Percentiles rank a stretch among this genome's conserved stretches.
Conservation (phyloP, 495 filamentous ascomycete species). For the Pyronema omphalodes region DNA sequence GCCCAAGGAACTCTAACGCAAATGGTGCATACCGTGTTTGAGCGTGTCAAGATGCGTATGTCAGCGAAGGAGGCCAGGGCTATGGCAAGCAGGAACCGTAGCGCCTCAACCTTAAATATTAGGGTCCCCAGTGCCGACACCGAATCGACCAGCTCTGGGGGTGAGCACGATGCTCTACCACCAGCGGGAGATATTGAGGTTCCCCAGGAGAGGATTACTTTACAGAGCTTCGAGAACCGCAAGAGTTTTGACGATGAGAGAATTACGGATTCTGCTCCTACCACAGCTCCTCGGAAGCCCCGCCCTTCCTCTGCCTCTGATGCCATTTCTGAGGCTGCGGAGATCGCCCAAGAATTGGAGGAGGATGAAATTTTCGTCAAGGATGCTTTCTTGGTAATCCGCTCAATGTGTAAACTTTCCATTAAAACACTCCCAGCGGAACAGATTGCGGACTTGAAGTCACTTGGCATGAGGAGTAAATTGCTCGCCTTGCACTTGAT, state of each 20-base stretch:
- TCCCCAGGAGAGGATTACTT: constrained; percentile 56
- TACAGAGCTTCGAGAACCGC: constrained; percentile 86
- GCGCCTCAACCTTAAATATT: constrained; percentile 8
- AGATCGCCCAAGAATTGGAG: constrained; percentile 45
- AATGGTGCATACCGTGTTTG: constrained; percentile 97
- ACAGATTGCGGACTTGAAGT: constrained; percentile 78
- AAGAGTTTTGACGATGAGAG: constrained; percentile 86
- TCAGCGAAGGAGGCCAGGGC: constrained; percentile 61
- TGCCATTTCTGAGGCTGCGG: constrained; percentile 28
- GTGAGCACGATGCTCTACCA: constrained; percentile 32
- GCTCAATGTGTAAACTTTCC: constrained; percentile 92
- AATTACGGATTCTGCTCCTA: constrained; percentile 76
- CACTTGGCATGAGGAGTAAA: constrained; percentile 93
- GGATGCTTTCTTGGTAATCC: constrained; percentile 91
- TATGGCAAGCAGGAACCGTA: constrained; percentile 10
- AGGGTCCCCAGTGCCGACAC: constrained; percentile 7
- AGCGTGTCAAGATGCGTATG: constrained; percentile 72
- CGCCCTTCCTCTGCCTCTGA: constrained; percentile 35
- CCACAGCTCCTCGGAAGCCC: constrained; percentile 63
- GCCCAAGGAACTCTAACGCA: constrained; percentile 93
- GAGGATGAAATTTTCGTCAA: constrained; percentile 93
- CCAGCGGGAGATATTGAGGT: not conserved
- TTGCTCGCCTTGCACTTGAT: constrained; percentile 86
- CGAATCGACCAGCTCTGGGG: constrained; percentile 11
- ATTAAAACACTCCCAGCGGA: constrained; percentile 77